Percentiles rank a stretch among this genome's conserved stretches.
These are phyloP conservation scores for Calonectria hongkongensis DNA, from an alignment of 2,329 filamentous ascomycete genomes.

Conservation along the genomic window DNA sequence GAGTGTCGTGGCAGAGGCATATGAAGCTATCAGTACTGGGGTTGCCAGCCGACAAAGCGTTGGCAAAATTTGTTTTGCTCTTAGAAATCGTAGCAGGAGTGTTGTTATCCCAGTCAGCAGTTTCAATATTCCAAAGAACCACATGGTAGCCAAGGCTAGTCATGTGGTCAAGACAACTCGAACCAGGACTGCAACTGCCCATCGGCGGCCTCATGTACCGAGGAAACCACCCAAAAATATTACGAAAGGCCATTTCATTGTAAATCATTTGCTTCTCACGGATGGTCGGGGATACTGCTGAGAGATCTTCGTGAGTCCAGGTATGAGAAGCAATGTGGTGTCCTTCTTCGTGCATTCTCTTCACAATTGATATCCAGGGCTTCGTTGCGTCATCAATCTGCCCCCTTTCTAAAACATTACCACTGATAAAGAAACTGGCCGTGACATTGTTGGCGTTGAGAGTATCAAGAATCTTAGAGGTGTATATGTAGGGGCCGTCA, in stretches of 20 bases:
- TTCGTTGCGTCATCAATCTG: constrained; percentile 63
- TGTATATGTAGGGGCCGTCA: constrained; percentile 67
- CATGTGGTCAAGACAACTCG: constrained; percentile 59
- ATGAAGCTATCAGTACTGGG: constrained; percentile 63
- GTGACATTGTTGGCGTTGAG: constrained; percentile 59
- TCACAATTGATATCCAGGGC: constrained; percentile 60
- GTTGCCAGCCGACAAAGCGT: constrained; percentile 59
- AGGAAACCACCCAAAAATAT: constrained; percentile 63
- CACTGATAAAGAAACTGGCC: constrained; percentile 63
- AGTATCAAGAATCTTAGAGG: constrained; percentile 63
- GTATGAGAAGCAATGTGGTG: constrained; percentile 77
- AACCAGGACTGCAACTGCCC: constrained; percentile 64
- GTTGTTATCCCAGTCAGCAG: constrained; percentile 74
- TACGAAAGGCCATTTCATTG: constrained; percentile 66
- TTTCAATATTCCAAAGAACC: constrained; percentile 77
- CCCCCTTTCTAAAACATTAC: constrained; percentile 62
- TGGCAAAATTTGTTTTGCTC: constrained; percentile 62
- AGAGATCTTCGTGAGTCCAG: constrained; percentile 67
- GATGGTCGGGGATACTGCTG: constrained; percentile 56
- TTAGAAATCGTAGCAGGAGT: constrained; percentile 66
- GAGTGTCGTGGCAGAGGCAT: constrained; percentile 72
- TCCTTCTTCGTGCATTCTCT: constrained; percentile 70
- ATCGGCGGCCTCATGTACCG: constrained; percentile 68
- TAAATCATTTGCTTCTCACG: constrained; percentile 64
- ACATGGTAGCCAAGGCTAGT: constrained; percentile 72